Base-by-base conservation (phyloP, 345 rosid species). In the Punica granatum region DNA sequence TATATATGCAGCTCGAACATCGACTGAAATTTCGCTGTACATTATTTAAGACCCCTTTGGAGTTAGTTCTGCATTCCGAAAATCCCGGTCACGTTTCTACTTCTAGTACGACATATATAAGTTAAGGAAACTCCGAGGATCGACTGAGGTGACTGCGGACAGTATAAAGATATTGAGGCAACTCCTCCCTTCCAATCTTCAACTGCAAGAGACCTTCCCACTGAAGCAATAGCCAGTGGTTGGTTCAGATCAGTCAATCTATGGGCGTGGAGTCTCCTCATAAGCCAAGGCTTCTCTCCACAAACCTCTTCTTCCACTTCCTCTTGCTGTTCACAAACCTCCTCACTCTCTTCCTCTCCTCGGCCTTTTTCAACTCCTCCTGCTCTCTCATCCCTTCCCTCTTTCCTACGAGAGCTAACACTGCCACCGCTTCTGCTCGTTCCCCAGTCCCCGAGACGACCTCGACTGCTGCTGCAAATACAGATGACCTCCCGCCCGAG, bases 401-500 rank as follows among this genome's bases (percentile, higher is more conserved):
- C 3, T 4, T 1, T 1, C 35, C 7, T 32, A 34, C 12, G 15
- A 34, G 15, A 26, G 18, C 28, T 23, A 23, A n/a, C 15, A 4
- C 33, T 15, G 25, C 42, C 51, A 7, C 15, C 3, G 30, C 39
- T 26, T 16, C 43, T 15, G n/a, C 62, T 53, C 70, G 35, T n/a
- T 23, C 70, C 33, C 6, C 62, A 7, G 21, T 13, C 16, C 15
- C 26, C 4, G 49, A 2, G 35, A 35, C 35, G 13, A 31, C 36
- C 51, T 25, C 63, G 16, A 8, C 3, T 14, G 3, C 13, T 1
- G 3, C 23, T 1, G 63, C 16, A 0, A 23, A 18, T 26, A 43
- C 25, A 3, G 6, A 43, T 9, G 63, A 75, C 61, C 77, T 84
- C 51, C 80, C 87, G 13, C 65, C 73, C 0, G 86, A 86, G 67